Conservation (phyloP, 2,329 filamentous ascomycete species). For the Aspergillus pseudonomiae region DNA sequence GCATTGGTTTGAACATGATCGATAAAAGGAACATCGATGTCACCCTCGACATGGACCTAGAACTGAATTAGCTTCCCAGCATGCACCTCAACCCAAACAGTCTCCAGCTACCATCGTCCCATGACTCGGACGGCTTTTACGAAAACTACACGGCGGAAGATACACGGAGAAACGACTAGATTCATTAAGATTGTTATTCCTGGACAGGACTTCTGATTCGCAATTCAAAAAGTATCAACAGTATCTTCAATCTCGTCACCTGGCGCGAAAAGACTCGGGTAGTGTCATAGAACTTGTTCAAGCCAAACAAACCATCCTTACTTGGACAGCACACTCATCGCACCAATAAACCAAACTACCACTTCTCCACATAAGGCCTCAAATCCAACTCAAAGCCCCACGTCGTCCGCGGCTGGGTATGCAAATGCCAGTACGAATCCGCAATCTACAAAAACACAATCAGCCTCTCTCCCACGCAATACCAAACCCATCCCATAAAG, state of each 20-base stretch:
- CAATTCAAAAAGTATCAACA: too few relatives aligned
- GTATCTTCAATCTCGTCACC: too few relatives aligned
- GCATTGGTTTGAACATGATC: not conserved
- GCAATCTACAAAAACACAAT: slow-evolving; percentile 64
- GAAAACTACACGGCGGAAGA: too few relatives aligned
- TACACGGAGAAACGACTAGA: not conserved
- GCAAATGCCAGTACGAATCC: slow-evolving; percentile 81
- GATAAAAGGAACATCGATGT: not conserved
- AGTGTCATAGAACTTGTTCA: not conserved
- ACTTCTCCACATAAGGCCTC: slow-evolving; percentile 81
- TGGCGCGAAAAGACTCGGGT: too few relatives aligned
- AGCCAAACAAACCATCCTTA: not conserved
- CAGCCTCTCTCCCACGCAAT: slow-evolving; percentile 1
- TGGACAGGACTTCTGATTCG: not conserved
- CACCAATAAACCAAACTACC: slow-evolving; percentile 50
- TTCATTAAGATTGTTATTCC: not conserved
- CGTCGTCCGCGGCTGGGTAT: slow-evolving; percentile 75
- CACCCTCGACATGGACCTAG: not conserved
- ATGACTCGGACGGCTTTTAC: too few relatives aligned
- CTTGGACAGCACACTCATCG: accelerated
- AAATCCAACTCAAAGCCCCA: slow-evolving; percentile 84
- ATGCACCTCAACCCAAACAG: not conserved
- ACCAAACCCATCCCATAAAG: slow-evolving; percentile 2
- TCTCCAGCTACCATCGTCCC: not conserved
- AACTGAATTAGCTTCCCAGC: not conserved